These are phyloP conservation scores for Candida succiphila DNA, from an alignment of 805 yeast genomes.

Conservation along the genomic window DNA sequence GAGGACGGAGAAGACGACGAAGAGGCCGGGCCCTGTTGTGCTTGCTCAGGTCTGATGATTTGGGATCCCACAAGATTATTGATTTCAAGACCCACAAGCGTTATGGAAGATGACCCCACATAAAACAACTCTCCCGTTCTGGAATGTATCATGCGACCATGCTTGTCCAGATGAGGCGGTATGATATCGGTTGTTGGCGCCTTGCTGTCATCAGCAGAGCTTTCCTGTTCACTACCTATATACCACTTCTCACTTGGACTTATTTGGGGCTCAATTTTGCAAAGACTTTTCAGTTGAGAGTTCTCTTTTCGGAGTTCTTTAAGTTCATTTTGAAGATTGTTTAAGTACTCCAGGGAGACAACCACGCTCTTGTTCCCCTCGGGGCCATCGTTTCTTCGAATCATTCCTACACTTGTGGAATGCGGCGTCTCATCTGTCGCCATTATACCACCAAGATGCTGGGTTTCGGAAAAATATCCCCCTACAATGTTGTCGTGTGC, in stretches of 20 bases:
- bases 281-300: slow-evolving; percentile 36
- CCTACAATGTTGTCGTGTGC: no score
- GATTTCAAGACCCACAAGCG: slow-evolving; percentile 68
- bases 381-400: no score
- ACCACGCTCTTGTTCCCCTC: slow-evolving; percentile 67
- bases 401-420: no score
- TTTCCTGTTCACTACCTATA: background rate
- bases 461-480: no score
- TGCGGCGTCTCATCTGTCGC: no score
- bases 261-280: no score
- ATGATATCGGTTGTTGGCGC: slow-evolving; percentile 38
- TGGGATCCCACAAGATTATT: slow-evolving; percentile 14
- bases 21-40: no score
- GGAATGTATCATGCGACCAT: slow-evolving; percentile 63
- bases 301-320: slow-evolving; percentile 58
- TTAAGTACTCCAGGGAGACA: slow-evolving; percentile 60
- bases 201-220: background rate
- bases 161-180: slow-evolving; percentile 61
- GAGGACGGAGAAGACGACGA: no score
- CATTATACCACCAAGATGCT: no score
- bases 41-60: background rate
- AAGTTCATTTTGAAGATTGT: slow-evolving; percentile 58
- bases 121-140: slow-evolving; percentile 68
- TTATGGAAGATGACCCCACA: slow-evolving; percentile 79
- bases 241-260: background rate